These are phyloP conservation scores for Lachancea sp. DNA, from an alignment of 805 yeast genomes.

Conservation along the genomic window DNA sequence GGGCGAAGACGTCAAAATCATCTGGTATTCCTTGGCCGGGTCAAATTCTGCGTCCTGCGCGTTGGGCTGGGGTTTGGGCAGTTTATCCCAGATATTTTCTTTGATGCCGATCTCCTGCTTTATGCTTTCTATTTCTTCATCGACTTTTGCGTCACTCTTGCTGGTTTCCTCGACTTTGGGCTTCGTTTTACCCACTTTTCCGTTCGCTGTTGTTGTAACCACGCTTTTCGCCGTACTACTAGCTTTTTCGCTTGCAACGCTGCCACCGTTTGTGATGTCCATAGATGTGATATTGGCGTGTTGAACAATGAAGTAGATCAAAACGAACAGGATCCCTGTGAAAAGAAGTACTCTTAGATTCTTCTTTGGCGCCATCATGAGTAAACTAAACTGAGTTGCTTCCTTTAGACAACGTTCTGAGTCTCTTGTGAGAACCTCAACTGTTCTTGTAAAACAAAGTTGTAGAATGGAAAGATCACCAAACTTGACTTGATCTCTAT, in stretches of 20 bases:
- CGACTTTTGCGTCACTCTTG: constrained; percentile 10
- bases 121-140: constrained; percentile 17
- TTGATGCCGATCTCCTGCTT: constrained; percentile 16
- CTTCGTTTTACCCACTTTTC: neutral
- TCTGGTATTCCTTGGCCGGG: constrained; percentile 47
- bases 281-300: constrained; percentile 16
- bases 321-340: constrained; percentile 20
- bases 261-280: neutral
- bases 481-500: too few relatives aligned
- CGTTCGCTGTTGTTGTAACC: neutral
- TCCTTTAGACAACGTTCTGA: too few relatives aligned
- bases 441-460: too few relatives aligned
- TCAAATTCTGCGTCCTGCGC: constrained; percentile 32
- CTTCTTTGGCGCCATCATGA: constrained; percentile 16
- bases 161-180: neutral
- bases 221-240: neutral
- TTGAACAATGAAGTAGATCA: constrained; percentile 26
- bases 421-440: too few relatives aligned
- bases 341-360: constrained; percentile 25
- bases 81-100: constrained; percentile 3
- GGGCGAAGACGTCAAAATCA: constrained; percentile 56
- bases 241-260: neutral
- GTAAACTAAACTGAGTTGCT: neutral
- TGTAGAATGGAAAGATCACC: too few relatives aligned
- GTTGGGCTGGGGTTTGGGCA: constrained; percentile 10